A percentile compares a stretch with the other conserved stretches of the same genome.
Evolutionary conservation across 108 stramenopile species (phyloP).

Genomic region (Skeletonema potamos): DNA sequence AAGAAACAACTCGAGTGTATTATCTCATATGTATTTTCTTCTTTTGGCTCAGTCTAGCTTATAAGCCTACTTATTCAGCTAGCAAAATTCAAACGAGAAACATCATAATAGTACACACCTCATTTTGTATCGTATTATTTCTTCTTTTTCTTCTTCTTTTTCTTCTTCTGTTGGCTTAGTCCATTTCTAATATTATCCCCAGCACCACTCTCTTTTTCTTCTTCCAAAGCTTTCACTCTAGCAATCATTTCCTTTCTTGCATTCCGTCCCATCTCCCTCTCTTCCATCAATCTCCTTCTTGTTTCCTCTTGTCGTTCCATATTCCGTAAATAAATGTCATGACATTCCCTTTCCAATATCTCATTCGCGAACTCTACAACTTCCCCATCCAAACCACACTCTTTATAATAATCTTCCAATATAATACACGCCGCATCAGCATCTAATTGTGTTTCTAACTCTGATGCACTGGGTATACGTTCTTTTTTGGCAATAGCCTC

Average conservation of each 20-base stretch:
- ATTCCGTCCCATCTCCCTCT: constrained; percentile 11
- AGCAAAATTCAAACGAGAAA: too few species aligned
- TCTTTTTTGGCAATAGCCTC: constrained; percentile 36
- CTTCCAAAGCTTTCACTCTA: constrained; percentile 22
- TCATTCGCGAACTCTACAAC: constrained; percentile 22
- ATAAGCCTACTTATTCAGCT: too few species aligned
- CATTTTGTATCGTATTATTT: constrained; percentile 13
- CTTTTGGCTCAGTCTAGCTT: too few species aligned
- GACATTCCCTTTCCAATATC: constrained; percentile 19
- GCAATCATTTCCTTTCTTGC: constrained; percentile 41
- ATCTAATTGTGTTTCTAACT: constrained; percentile 60
- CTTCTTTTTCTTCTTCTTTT: constrained; percentile 47
- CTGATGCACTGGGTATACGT: constrained; percentile 5
- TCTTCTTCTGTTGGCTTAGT: constrained; percentile 12
- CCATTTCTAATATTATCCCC: neutral
- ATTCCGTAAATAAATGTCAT: constrained; percentile 11
- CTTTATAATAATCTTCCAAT: constrained; percentile 76
- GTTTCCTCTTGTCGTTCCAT: constrained; percentile 14
- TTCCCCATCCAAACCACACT: constrained; percentile 53
- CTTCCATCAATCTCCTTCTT: constrained; percentile 12
- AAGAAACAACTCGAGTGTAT: too few species aligned
- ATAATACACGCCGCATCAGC: constrained; percentile 85
- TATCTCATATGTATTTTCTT: too few species aligned
- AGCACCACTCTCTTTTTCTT: neutral
- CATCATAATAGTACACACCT: too few species aligned